A percentile compares a stretch with the other conserved stretches of the same genome.
These are phyloP conservation scores for Tubosaeta sp. DNA, from an alignment of 768 basidiomycete genomes.

Conservation along the genomic window DNA sequence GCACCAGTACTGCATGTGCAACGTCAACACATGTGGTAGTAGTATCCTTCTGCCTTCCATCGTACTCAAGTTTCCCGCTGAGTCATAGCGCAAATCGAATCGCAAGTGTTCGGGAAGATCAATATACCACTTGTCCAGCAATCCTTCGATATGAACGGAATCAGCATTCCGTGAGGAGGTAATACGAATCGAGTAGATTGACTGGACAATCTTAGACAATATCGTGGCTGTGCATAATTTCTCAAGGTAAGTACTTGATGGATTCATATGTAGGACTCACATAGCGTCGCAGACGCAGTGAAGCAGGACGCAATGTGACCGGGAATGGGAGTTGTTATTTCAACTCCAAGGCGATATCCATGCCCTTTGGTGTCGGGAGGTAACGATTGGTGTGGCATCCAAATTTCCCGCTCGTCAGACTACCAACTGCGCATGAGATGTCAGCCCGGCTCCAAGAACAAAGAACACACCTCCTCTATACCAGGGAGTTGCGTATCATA, in stretches of 20 bases:
- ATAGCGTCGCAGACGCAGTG: slow-evolving; percentile 66
- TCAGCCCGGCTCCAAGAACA: background rate
- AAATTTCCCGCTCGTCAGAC: slow-evolving; percentile 62
- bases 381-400: slow-evolving; percentile 40
- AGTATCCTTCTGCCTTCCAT: slow-evolving; percentile 33
- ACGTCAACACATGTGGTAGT: slow-evolving; percentile 62
- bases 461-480: slow-evolving; percentile 47
- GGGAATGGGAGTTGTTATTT: slow-evolving; percentile 30
- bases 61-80: slow-evolving; percentile 28
- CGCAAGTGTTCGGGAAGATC: slow-evolving; percentile 66
- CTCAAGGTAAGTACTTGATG: slow-evolving; percentile 3
- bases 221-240: slow-evolving; percentile 50
- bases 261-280: slow-evolving; percentile 38
- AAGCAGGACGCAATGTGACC: slow-evolving; percentile 68
- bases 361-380: slow-evolving; percentile 31
- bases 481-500: slow-evolving; percentile 69
- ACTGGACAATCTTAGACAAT: slow-evolving; percentile 62
- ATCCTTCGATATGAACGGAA: slow-evolving; percentile 51
- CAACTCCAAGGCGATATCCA: slow-evolving; percentile 21
- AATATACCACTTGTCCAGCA: slow-evolving; percentile 71
- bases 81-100: slow-evolving; percentile 47
- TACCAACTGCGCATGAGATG: slow-evolving; percentile 25
- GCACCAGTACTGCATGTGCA: slow-evolving; percentile 89
- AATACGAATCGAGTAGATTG: slow-evolving; percentile 64
- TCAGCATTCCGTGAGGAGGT: slow-evolving; percentile 54